Evolutionary conservation across 2,329 filamentous ascomycete genomes (phyloP).

Genomic region (Pyrenophora graminea): DNA sequence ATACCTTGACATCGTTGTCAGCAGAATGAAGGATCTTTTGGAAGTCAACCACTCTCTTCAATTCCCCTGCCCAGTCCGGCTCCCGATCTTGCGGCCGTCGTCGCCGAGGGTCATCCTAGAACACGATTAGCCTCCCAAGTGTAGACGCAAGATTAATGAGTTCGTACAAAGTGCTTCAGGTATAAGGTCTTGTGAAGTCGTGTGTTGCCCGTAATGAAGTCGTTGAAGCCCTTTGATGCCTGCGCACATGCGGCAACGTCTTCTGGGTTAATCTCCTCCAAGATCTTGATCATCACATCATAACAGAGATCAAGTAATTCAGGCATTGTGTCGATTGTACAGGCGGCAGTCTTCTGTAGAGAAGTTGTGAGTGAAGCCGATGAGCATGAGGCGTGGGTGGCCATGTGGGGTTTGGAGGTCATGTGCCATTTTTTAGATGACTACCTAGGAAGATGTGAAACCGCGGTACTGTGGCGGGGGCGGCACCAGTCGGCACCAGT

Average conservation of each 20-base stretch:
- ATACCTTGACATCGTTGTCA: constrained; percentile 48
- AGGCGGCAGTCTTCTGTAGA: background rate
- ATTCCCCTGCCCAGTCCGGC: constrained; percentile 36
- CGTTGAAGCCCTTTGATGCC: constrained; percentile 50
- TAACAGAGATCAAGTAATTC: constrained; percentile 45
- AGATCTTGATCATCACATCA: constrained; percentile 42
- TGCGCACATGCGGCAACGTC: constrained; percentile 39
- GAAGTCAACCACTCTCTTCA: constrained; percentile 37
- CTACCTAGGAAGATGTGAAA: too few species aligned
- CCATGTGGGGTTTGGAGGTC: constrained; percentile 14
- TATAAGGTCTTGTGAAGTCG: constrained; percentile 68
- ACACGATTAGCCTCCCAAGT: constrained; percentile 11
- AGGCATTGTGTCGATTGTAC: constrained; percentile 12
- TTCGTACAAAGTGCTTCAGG: constrained; percentile 58
- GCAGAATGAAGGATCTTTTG: constrained; percentile 53
- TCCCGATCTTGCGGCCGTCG: constrained; percentile 30
- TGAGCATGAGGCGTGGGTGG: background rate
- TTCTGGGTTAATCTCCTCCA: constrained; percentile 38
- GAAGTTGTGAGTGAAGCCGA: background rate
- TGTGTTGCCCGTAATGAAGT: constrained; percentile 61
- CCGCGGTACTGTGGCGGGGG: too few species aligned
- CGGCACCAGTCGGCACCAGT: too few species aligned
- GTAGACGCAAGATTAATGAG: background rate
- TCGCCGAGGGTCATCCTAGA: constrained; percentile 47
- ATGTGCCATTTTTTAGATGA: background rate